These are phyloP conservation scores for Pichia eremophila DNA, from an alignment of 805 yeast species.

Conservation along the genomic window DNA sequence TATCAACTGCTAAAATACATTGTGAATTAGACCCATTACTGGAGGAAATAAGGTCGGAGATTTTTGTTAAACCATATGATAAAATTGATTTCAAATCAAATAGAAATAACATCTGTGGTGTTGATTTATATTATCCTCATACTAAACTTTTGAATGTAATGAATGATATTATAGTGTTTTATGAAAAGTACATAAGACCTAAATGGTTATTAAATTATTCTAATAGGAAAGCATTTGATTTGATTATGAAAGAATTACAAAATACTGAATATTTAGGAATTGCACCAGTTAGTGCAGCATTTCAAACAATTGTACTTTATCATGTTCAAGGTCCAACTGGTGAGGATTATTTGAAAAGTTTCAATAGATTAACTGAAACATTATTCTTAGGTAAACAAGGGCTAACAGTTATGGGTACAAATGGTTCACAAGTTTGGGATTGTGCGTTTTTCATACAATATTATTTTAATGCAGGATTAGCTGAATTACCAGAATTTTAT, in stretches of 20 bases:
- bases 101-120: conserved; percentile 81
- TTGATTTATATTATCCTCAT: conserved; percentile 92
- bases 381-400: conserved; percentile 86
- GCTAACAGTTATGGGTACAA: conserved; percentile 90
- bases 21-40: conserved; percentile 60
- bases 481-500: conserved; percentile 56
- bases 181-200: conserved; percentile 72
- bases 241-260: conserved; percentile 60
- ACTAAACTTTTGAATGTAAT: conserved; percentile 52
- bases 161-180: conserved; percentile 50
- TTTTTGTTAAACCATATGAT: conserved; percentile 60
- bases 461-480: conserved; percentile 68
- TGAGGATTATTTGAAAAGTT: conserved; percentile 42
- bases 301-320: conserved; percentile 65
- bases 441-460: conserved; percentile 85
- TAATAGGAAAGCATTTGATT: conserved; percentile 44
- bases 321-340: conserved; percentile 66
- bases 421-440: conserved; percentile 98
- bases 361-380: conserved; percentile 61
- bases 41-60: conserved; percentile 60
- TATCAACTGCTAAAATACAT: conserved; percentile 46
- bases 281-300: conserved; percentile 90
- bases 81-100: conserved; percentile 57
- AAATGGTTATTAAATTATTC: conserved; percentile 51
- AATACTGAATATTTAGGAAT: conserved; percentile 80